Percentiles rank a stretch among this genome's conserved stretches.
These are phyloP conservation scores for Amanita fuliginea DNA, from an alignment of 768 basidiomycete genomes.

Conservation along the genomic window DNA sequence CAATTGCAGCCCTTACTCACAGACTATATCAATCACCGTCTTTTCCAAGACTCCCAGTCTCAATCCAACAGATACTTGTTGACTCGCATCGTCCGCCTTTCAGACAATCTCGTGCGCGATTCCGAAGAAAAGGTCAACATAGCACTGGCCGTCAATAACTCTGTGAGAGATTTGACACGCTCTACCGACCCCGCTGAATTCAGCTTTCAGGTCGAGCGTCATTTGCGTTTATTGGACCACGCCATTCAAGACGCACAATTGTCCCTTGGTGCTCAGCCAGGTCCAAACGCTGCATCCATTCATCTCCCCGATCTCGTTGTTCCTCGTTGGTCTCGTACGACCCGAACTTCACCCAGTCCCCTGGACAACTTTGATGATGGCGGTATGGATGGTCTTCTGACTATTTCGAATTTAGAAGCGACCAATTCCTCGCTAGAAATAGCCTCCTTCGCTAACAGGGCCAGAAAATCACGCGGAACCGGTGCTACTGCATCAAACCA, in stretches of 20 bases:
- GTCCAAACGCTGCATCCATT: slow-evolving; percentile 28
- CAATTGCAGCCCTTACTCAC: not conserved
- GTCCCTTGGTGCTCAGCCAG: slow-evolving; percentile 24
- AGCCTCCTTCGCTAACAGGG: not conserved
- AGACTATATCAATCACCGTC: not conserved
- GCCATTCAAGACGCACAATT: slow-evolving; percentile 36
- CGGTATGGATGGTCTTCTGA: not conserved
- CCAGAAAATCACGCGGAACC: slow-evolving; percentile 1
- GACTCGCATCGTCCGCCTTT: slow-evolving; percentile 43
- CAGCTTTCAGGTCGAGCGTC: slow-evolving; percentile 56
- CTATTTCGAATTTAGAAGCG: not conserved
- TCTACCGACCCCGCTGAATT: not conserved
- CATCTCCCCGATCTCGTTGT: slow-evolving; percentile 53
- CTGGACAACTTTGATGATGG: slow-evolving; percentile 4
- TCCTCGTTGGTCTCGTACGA: slow-evolving; percentile 39
- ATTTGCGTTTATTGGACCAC: slow-evolving; percentile 69
- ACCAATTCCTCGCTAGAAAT: not conserved
- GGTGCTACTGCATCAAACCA: not conserved
- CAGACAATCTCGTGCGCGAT: slow-evolving; percentile 49
- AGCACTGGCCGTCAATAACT: slow-evolving; percentile 58
- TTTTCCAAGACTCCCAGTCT: not conserved
- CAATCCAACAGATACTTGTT: slow-evolving; percentile 29
- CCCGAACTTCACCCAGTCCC: slow-evolving; percentile 17
- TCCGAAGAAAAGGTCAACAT: slow-evolving; percentile 74
- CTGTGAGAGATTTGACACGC: slow-evolving; percentile 32